Conservation (phyloP, 495 filamentous ascomycete genomes). For the Neurospora discreta region DNA sequence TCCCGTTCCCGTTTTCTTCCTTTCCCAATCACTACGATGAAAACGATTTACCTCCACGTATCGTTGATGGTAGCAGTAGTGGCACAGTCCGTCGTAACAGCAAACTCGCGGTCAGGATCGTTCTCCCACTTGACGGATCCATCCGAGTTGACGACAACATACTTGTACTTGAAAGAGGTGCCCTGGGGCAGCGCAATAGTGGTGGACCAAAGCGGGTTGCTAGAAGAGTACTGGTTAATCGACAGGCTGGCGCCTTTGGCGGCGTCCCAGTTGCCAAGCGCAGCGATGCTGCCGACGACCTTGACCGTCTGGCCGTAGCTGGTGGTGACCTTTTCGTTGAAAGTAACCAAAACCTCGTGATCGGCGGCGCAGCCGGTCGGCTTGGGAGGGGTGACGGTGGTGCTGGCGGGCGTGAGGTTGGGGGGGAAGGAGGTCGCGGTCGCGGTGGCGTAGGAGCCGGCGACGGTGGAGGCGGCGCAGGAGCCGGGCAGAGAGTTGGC, state of each 20-base stretch:
- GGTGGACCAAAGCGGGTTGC: slow-evolving; percentile 47
- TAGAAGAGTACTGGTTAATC: slow-evolving; percentile 41
- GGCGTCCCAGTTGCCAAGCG: slow-evolving; percentile 48
- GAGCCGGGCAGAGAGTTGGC: slow-evolving; percentile 38
- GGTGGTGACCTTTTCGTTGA: slow-evolving; percentile 45
- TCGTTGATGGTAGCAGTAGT: slow-evolving; percentile 24
- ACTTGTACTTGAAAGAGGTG: slow-evolving; percentile 54
- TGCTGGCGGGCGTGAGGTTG: slow-evolving; percentile 35
- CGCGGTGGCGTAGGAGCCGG: slow-evolving; percentile 48
- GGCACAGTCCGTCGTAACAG: slow-evolving; percentile 40
- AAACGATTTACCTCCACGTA: slow-evolving; percentile 21
- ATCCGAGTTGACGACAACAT: slow-evolving; percentile 44
- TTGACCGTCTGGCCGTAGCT: slow-evolving; percentile 47
- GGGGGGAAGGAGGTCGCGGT: slow-evolving; percentile 46
- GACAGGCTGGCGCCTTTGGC: slow-evolving; percentile 38
- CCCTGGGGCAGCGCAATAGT: slow-evolving; percentile 42
- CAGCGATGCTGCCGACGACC: slow-evolving; percentile 42
- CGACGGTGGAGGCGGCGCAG: slow-evolving; percentile 41
- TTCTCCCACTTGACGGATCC: slow-evolving; percentile 51
- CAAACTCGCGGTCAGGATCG: slow-evolving; percentile 50
- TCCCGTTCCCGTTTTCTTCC: neutral
- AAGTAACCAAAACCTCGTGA: slow-evolving; percentile 45
- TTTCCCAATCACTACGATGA: too few species aligned
- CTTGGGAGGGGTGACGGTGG: slow-evolving; percentile 25
- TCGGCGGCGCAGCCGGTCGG: slow-evolving; percentile 30